Conservation (phyloP, 768 basidiomycete genomes). For the Suillus tomentosus region DNA sequence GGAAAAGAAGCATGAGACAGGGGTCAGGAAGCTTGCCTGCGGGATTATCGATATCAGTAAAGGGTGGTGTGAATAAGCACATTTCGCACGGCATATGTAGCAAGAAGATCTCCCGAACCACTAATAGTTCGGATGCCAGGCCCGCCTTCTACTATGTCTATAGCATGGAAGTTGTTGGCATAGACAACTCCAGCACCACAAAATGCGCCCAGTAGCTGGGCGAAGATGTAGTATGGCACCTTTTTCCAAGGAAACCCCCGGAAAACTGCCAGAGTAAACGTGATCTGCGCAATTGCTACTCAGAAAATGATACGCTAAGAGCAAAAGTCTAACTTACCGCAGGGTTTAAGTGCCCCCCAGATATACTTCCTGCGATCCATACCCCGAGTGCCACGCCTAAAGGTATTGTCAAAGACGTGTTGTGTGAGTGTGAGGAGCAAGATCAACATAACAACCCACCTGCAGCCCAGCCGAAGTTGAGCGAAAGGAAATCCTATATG, state of each 20-base stretch:
- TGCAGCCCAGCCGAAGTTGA: constrained; percentile 35
- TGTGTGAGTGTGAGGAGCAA: not conserved
- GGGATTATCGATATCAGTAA: constrained; percentile 16
- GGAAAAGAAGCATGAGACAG: constrained; percentile 47
- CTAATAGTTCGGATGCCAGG: constrained; percentile 53
- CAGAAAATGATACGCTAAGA: not conserved
- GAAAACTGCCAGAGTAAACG: constrained; percentile 65
- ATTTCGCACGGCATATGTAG: constrained; percentile 57
- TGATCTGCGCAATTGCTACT: constrained; percentile 49
- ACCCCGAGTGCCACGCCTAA: constrained; percentile 63
- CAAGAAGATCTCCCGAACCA: constrained; percentile 59
- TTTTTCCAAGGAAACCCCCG: constrained; percentile 81
- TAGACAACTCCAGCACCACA: constrained; percentile 60
- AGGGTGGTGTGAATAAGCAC: not conserved
- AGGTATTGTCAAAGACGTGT: constrained; percentile 1
- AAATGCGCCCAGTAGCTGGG: constrained; percentile 63
- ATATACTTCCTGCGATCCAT: constrained; percentile 66
- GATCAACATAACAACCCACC: constrained; percentile 18
- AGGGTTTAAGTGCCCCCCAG: constrained; percentile 78
- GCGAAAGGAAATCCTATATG: constrained; percentile 25
- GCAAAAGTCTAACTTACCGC: constrained; percentile 43
- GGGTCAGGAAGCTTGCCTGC: constrained; percentile 44
- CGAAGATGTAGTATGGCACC: constrained; percentile 68
- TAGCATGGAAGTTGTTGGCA: constrained; percentile 67
- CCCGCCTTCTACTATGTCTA: constrained; percentile 64